Evolutionary conservation across 2,329 filamentous ascomycete genomes (phyloP).

Genomic region (Colletotrichum sublineola): DNA sequence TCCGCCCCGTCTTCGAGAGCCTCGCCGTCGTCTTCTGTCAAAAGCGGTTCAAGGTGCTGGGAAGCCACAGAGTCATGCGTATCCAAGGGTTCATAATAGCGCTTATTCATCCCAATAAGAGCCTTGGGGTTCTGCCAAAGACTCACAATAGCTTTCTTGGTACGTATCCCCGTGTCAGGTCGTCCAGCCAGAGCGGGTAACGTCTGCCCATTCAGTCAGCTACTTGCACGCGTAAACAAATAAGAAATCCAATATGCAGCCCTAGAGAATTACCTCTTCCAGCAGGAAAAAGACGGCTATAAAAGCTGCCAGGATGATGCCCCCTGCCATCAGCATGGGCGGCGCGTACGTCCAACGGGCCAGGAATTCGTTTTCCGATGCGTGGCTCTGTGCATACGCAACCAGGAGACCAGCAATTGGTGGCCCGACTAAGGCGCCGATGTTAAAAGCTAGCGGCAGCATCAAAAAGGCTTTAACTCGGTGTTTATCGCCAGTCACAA

Average conservation of each 20-base stretch:
- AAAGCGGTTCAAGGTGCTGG: background rate
- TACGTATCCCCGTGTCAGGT: background rate
- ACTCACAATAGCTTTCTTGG: background rate
- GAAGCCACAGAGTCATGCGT: background rate
- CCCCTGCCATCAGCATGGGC: slow-evolving; percentile 2
- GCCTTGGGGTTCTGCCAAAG: background rate
- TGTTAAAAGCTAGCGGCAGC: background rate
- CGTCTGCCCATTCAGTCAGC: too few species aligned
- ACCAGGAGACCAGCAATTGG: background rate
- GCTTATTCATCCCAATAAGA: too few species aligned
- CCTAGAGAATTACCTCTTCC: background rate
- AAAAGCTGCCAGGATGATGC: background rate
- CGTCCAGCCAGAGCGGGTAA: background rate
- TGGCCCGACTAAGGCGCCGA: too few species aligned
- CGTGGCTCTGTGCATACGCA: background rate
- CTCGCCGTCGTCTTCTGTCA: background rate
- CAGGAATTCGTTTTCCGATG: background rate
- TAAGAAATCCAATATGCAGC: too few species aligned
- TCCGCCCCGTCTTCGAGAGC: background rate
- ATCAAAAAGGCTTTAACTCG: slow-evolving; percentile 4
- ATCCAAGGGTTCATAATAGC: too few species aligned
- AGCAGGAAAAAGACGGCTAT: slow-evolving; percentile 2
- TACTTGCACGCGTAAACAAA: too few species aligned
- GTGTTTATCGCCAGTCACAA: background rate
- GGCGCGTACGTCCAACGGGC: slow-evolving; percentile 3